These are phyloP conservation scores for Gymnopilus dilepis DNA, from an alignment of 768 basidiomycete genomes.

Conservation along the genomic window DNA sequence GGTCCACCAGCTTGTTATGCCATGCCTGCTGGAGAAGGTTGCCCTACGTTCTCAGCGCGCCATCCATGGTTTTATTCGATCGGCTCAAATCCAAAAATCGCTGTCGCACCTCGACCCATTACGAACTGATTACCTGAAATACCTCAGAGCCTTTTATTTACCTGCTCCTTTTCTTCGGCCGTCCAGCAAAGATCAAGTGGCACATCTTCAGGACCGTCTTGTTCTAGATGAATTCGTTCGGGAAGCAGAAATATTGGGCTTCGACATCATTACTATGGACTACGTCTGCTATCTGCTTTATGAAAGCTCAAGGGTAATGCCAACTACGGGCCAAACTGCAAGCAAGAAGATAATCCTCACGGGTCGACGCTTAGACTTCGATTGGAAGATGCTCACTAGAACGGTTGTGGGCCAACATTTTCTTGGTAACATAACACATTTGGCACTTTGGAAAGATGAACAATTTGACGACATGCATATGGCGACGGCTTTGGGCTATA, in stretches of 20 bases:
- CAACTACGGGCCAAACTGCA: too few relatives aligned
- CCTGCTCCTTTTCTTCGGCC: too few relatives aligned
- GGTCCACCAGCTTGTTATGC: not conserved
- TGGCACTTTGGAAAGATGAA: not conserved
- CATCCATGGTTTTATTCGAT: not conserved
- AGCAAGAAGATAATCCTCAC: too few relatives aligned
- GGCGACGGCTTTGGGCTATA: not conserved
- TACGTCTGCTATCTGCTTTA: not conserved
- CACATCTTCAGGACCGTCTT: not conserved
- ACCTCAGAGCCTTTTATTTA: not conserved
- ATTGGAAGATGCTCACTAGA: not conserved
- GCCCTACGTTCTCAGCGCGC: not conserved
- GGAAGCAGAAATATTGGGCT: not conserved
- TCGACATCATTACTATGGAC: not conserved
- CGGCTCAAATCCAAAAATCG: not conserved
- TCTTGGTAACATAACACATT: not conserved
- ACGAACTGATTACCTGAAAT: not conserved
- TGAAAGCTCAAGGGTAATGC: too few relatives aligned
- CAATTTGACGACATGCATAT: not conserved
- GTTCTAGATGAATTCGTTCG: not conserved
- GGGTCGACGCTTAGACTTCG: not conserved
- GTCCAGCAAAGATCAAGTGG: too few relatives aligned
- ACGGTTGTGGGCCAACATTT: not conserved
- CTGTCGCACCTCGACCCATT: not conserved
- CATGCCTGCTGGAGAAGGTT: not conserved